phyloP scores from a whole-genome alignment of 345 rosid species.

The Brassica incana region DNA sequence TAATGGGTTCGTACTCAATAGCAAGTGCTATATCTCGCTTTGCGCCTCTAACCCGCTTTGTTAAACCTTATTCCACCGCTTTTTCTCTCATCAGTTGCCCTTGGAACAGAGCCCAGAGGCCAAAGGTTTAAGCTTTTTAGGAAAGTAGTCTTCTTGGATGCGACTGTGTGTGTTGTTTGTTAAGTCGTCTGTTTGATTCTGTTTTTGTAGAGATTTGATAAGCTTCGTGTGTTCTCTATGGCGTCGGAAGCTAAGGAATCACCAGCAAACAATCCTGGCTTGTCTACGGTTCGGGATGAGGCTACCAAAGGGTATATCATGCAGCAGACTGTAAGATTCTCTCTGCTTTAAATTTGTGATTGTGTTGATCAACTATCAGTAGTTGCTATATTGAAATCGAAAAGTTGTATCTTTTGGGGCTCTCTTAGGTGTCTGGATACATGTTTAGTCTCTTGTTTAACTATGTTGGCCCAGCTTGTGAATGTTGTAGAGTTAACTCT shows the following conservation, averaged over 20 bases:
- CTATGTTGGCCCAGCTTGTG: background rate
- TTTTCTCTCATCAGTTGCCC: constrained; percentile 17
- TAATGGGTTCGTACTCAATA: constrained; percentile 29
- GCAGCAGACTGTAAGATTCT: constrained; percentile 80
- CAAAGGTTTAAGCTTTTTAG: constrained; percentile 25
- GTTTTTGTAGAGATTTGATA: constrained; percentile 44
- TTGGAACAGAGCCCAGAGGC: background rate
- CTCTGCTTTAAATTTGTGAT: background rate
- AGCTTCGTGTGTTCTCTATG: constrained; percentile 62
- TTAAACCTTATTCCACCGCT: constrained; percentile 23
- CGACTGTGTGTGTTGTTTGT: constrained; percentile 3
- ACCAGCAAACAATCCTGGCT: constrained; percentile 76
- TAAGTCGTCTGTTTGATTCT: constrained; percentile 5
- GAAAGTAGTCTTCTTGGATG: background rate
- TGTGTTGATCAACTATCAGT: background rate
- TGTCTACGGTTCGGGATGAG: constrained; percentile 57
- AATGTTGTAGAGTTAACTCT: background rate
- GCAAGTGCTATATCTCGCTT: constrained; percentile 30
- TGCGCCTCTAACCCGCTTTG: constrained; percentile 27
- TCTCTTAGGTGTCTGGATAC: background rate
- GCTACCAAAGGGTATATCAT: constrained; percentile 81
- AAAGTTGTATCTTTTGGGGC: background rate
- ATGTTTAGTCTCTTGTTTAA: background rate
- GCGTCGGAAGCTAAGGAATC: constrained; percentile 73
- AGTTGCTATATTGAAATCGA: background rate